Evolutionary conservation across 495 filamentous ascomycete species (phyloP), one percentile per base, ranked within the genome.

Genomic region (Podospora sp.): DNA sequence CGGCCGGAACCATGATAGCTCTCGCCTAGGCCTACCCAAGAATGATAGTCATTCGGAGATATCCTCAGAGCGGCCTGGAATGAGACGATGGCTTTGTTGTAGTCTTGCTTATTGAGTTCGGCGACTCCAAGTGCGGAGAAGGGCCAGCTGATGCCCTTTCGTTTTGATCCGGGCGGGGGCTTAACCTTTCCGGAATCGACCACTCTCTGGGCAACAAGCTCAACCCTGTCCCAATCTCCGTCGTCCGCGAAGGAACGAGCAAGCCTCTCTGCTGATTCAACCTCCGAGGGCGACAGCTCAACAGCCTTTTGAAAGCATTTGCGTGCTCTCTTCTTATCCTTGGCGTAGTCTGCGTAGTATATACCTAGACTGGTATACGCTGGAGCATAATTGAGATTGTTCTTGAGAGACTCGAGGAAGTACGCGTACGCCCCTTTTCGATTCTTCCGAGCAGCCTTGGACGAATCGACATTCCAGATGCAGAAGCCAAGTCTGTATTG

Each of bases 271-370:
- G 95, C 95, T 55, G 95, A 92, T 71, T 90, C 84, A 1, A 96
- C 86, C 74, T 99, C 96, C 0, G 91, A 87, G 0, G 93, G 77
- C 0, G 96, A 99, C 11, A 98, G 81, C 75, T 99, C 95, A 58
- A 99, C 94, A 0, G 95, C 95, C 75, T 97, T 97, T 71, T 97
- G 92, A 72, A 98, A 99, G 75, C 95, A 98, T 71, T 89, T 89
- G 14, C 91, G 86, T 22, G 93, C 92, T 71, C 95, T 83, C 68
- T 87, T 88, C 76, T 88, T 92, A 78, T 98, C 94, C 67, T 88
- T 91, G 65, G 87, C 89, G 69, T 97, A 97, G 68, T 97, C 96
- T 12, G 89, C 89, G 73, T 96, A 99, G 79, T 89, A 99, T n/a
- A 94, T 80, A n/a, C 95, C 95, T 11, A 99, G 86, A 63, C 87